Evolutionary conservation across 306 rosid species (phyloP).

Genomic region (Prunus salicina): DNA sequence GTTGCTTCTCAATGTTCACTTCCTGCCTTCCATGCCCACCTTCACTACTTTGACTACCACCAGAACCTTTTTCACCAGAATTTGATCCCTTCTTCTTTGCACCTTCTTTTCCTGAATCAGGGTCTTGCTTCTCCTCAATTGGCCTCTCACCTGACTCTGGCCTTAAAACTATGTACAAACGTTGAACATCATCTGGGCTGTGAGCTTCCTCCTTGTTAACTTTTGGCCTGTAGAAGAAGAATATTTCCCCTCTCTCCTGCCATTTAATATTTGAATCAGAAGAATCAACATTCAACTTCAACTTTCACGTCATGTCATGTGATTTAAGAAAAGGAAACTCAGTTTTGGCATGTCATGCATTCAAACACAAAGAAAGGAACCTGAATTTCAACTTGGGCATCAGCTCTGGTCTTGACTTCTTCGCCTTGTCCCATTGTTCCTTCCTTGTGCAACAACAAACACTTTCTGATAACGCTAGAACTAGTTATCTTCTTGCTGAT

Average conservation of each 20-base stretch:
- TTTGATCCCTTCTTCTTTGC: conserved; percentile 5
- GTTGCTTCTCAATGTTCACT: conserved; percentile 51
- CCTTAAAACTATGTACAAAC: conserved; percentile 46
- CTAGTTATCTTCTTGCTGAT: neutral
- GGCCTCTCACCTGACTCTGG: conserved; percentile 43
- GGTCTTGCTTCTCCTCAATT: conserved; percentile 46
- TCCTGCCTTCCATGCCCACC: conserved; percentile 45
- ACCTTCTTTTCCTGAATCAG: conserved; percentile 40
- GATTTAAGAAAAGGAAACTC: too few relatives aligned
- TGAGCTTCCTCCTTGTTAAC: conserved; percentile 55
- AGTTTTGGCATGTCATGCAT: too few relatives aligned
- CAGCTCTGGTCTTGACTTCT: conserved; percentile 27
- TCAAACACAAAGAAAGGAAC: conserved; percentile 6
- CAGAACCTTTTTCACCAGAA: neutral
- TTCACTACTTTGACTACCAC: neutral
- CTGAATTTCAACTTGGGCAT: conserved; percentile 48
- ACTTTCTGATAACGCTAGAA: neutral
- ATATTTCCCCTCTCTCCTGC: conserved; percentile 63
- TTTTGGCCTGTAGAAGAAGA: conserved; percentile 58
- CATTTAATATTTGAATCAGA: neutral
- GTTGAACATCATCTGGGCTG: conserved; percentile 50
- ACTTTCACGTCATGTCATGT: neutral
- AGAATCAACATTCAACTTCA: neutral
- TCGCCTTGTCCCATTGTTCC: conserved; percentile 29
- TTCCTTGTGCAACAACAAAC: neutral